phyloP scores from a whole-genome alignment of 139 green algal species.

The Picochlorum sp. region DNA sequence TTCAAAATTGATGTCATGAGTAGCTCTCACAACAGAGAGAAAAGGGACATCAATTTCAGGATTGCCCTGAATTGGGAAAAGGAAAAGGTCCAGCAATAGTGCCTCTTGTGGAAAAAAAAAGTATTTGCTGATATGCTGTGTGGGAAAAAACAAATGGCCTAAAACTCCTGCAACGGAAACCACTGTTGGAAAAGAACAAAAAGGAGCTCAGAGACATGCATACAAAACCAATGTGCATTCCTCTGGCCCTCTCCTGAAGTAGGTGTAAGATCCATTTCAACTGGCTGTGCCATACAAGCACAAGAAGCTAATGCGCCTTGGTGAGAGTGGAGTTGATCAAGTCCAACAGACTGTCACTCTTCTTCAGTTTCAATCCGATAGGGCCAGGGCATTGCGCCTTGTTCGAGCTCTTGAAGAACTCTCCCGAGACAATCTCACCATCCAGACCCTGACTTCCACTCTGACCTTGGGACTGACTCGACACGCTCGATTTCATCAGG shows the following conservation, averaged over 20 bases:
- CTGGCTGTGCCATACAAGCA: not conserved
- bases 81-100: no score
- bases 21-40: no score
- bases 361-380: conserved; percentile 39
- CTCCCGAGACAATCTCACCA: not conserved
- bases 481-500: not conserved
- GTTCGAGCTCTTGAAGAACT: not conserved
- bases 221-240: no score
- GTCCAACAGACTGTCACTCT: conserved; percentile 36
- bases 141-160: no score
- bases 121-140: no score
- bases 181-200: no score
- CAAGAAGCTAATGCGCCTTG: not conserved
- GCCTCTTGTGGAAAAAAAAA: no score
- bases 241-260: not conserved
- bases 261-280: not conserved
- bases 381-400: conserved; percentile 11
- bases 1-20: no score
- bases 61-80: no score
- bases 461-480: conserved; percentile 4
- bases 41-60: no score
- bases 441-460: not conserved
- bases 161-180: no score
- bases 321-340: conserved; percentile 36
- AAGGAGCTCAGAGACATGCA: no score